Evolutionary conservation across 2,329 filamentous ascomycete genomes (phyloP).

Genomic region (Sporothrix pseudoabietina): DNA sequence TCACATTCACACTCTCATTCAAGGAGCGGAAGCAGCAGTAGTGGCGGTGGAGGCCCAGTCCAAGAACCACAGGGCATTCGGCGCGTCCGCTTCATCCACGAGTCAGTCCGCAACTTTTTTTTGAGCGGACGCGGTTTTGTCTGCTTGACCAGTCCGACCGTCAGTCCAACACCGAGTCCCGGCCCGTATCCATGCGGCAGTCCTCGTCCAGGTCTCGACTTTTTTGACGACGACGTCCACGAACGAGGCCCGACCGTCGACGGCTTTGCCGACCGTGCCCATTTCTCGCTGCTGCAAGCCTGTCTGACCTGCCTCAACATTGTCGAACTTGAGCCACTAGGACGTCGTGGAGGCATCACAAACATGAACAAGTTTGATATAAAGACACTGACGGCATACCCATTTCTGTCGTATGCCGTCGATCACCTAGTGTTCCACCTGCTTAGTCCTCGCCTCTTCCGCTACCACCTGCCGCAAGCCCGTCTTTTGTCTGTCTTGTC

Average conservation of each 20-base stretch:
- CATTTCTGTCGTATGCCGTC: constrained; percentile 42
- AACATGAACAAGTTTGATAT: not conserved
- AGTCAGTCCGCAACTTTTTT: constrained; percentile 42
- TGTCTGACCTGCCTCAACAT: constrained; percentile 43
- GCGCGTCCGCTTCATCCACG: constrained; percentile 40
- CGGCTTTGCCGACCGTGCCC: constrained; percentile 39
- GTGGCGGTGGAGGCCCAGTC: constrained; percentile 7
- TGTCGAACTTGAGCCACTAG: constrained; percentile 41
- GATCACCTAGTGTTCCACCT: constrained; percentile 42
- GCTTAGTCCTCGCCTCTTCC: constrained; percentile 39
- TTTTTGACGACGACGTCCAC: not conserved
- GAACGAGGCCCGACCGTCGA: constrained; percentile 24
- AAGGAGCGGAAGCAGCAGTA: not conserved
- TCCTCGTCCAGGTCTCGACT: constrained; percentile 4
- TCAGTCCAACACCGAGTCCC: not conserved
- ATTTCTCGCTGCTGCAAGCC: constrained; percentile 40
- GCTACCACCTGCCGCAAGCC: constrained; percentile 42
- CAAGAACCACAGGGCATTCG: constrained; percentile 40
- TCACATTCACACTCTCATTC: not conserved
- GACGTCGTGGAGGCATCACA: not conserved
- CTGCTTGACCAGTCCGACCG: constrained; percentile 33
- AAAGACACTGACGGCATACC: constrained; percentile 32
- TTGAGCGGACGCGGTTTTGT: constrained; percentile 41
- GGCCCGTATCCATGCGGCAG: not conserved
- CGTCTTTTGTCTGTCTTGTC: constrained; percentile 37